phyloP scores from a whole-genome alignment of 768 basidiomycete genomes.

The Mycena amicta region DNA sequence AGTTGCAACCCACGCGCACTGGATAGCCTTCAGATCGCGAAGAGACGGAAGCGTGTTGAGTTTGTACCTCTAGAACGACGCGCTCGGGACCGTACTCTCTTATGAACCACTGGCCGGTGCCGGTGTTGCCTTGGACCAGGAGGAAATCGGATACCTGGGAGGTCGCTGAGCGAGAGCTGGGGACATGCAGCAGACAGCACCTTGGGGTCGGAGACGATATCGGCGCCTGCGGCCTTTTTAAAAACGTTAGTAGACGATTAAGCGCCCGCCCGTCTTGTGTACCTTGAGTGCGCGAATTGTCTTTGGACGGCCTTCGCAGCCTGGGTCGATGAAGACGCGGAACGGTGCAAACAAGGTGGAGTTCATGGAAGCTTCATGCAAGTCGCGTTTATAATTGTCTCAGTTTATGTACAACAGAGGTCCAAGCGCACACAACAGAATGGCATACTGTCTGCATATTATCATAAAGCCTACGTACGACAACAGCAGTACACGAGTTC shows the following conservation, averaged over 20 bases:
- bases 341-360: neutral
- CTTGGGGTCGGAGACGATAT: slow-evolving; percentile 50
- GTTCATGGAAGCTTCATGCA: neutral
- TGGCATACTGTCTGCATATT: slow-evolving; percentile 31
- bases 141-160: slow-evolving; percentile 39
- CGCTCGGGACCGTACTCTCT: slow-evolving; percentile 59
- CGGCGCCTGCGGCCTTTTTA: slow-evolving; percentile 56
- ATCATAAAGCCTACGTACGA: slow-evolving; percentile 38
- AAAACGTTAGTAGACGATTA: neutral
- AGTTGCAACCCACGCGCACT: no score
- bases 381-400: neutral
- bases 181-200: neutral
- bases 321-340: neutral
- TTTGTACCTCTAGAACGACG: slow-evolving; percentile 35
- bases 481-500: slow-evolving; percentile 49
- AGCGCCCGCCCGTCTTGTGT: neutral
- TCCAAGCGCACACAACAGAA: neutral
- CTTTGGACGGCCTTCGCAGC: neutral
- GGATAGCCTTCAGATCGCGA: neutral
- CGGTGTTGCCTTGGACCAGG: slow-evolving; percentile 55
- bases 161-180: neutral
- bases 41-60: neutral
- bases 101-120: slow-evolving; percentile 58
- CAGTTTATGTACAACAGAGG: neutral
- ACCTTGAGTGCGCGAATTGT: neutral